Evolutionary conservation across 176 grass and related monocot genomes (phyloP).

Genomic region (Aegilops tauschii): DNA sequence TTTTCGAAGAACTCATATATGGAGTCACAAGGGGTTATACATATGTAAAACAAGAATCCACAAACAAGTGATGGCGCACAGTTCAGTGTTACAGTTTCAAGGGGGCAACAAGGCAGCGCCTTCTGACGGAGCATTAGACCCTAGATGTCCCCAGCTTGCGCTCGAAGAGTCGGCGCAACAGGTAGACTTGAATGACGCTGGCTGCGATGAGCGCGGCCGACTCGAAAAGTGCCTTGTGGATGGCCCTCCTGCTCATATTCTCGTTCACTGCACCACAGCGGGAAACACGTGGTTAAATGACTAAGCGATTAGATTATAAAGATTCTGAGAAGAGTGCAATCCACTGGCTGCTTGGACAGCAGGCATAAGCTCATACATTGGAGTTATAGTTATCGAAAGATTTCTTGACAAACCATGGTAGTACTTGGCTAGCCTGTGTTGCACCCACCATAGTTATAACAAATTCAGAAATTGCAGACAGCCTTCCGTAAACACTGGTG

Average conservation of each 20-base stretch:
- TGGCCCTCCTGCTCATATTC: conserved; percentile 80
- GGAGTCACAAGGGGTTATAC: background rate
- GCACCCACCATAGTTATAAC: background rate
- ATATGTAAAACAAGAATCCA: background rate
- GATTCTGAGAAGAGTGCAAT: background rate
- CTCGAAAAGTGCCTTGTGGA: conserved; percentile 83
- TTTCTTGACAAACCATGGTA: background rate
- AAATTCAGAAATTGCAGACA: background rate
- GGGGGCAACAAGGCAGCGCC: background rate
- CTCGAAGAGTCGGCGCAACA: conserved; percentile 92
- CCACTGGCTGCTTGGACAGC: background rate
- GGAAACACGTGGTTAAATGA: background rate
- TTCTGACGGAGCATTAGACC: conserved; percentile 43
- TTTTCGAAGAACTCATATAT: background rate
- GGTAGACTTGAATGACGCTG: conserved; percentile 79
- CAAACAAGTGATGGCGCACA: background rate
- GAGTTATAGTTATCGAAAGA: background rate
- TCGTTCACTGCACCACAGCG: conserved; percentile 64
- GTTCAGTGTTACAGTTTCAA: background rate
- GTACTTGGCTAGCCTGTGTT: background rate
- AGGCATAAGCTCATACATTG: background rate
- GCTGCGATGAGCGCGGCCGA: conserved; percentile 63
- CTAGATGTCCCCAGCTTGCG: conserved; percentile 76
- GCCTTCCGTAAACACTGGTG: background rate
- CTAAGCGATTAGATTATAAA: background rate